Base-by-base conservation (phyloP, 345 rosid genomes). In the Populus ilicifolia region DNA sequence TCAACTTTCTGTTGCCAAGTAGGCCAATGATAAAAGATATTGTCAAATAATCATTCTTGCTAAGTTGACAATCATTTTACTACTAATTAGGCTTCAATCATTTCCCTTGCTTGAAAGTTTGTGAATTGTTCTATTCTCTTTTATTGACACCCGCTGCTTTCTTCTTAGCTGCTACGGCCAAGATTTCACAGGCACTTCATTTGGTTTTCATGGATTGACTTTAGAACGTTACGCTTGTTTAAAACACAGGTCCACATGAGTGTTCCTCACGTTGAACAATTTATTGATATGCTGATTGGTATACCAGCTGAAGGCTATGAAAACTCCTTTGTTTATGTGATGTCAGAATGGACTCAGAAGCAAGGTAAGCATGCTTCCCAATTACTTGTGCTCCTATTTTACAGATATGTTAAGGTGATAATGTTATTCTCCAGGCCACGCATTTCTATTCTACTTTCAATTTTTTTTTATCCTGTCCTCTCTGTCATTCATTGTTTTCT, bases 301-400 rank as follows among this genome's bases (percentile, higher is more conserved):
- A 81, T 93, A 72, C 95, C 98, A 14, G 89, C 90, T 62, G 85
- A 77, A 79, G 91, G 91, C 83, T 84, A 83, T 77, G 85, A 77
- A 74, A 94, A 90, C 84, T 87, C 97, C 36, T 89, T 94, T 73
- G 80, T 77, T 23, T 94, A 90, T 85, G 83, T 94, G 46, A 90
- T 93, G 94, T 90, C 93, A 69, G 98, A 94, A 84, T 94, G 98
- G 98, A 89, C 90, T 68, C 89, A 85, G 82, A 90, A 87, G 79
- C 98, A 93, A 89, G 98, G 98, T 87, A 83, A 86, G 87, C 77
- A 70, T 80, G 11, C 54, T 63, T 33, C 62, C 25, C 62, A 35
- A 23, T 59, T 20, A 14, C 76, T 36, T 46, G 30, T 59, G 2
- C 29, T 43, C 50, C 73, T 21, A 39, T 63, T 29, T 6, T 10